Evolutionary conservation across 2,329 filamentous ascomycete species (phyloP).

Genomic region (Ascochyta rabiei): DNA sequence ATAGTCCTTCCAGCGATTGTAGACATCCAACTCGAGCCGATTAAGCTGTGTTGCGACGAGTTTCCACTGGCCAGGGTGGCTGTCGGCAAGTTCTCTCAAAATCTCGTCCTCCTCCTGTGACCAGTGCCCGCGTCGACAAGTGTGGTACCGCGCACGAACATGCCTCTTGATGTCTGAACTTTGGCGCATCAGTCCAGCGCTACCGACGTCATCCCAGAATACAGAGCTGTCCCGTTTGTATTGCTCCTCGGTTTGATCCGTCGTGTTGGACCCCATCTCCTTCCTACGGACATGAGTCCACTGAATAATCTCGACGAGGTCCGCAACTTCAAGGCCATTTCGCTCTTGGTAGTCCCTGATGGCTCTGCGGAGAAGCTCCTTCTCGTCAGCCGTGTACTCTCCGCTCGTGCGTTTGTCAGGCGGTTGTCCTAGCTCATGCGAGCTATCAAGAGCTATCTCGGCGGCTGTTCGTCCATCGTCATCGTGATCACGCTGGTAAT

Average conservation of each 20-base stretch:
- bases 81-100: constrained; percentile 55
- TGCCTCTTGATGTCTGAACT: constrained; percentile 46
- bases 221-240: constrained; percentile 19
- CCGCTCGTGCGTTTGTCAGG: constrained; percentile 23
- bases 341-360: constrained; percentile 29
- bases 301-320: constrained; percentile 33
- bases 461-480: constrained; percentile 16
- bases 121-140: constrained; percentile 68
- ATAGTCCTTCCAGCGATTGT: constrained; percentile 74
- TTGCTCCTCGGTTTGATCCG: constrained; percentile 8
- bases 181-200: constrained; percentile 41
- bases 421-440: constrained; percentile 19
- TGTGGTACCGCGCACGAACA: constrained; percentile 69
- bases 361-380: constrained; percentile 32
- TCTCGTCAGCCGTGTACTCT: constrained; percentile 28
- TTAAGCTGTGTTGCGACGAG: constrained; percentile 64
- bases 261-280: background rate
- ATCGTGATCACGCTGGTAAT: constrained; percentile 3
- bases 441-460: constrained; percentile 20
- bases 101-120: constrained; percentile 63
- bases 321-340: constrained; percentile 17
- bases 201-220: constrained; percentile 43
- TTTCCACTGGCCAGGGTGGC: constrained; percentile 65
- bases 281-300: background rate
- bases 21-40: constrained; percentile 68